Conservation (phyloP, 164 flowering plant genomes). For the Macadamia tetraphylla region DNA sequence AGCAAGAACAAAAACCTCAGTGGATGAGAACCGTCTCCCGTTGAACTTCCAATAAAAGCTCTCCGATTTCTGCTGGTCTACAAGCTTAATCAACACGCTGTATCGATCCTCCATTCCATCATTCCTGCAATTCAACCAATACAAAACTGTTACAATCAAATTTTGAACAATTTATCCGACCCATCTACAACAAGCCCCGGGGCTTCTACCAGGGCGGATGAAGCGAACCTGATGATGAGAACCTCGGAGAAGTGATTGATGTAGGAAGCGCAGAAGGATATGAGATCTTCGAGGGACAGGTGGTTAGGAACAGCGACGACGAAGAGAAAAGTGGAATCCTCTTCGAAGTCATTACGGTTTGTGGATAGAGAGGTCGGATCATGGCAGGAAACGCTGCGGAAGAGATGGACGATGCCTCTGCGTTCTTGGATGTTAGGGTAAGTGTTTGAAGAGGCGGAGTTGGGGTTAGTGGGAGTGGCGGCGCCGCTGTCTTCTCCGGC, state of each 20-base stretch:
- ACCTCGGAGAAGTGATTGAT: conserved; percentile 45
- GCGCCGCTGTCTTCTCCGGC: conserved; percentile 8
- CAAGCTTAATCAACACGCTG: conserved; percentile 58
- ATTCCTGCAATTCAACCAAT: conserved; percentile 39
- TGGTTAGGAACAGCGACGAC: conserved; percentile 82
- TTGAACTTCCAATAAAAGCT: conserved; percentile 49
- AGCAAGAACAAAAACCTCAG: conserved; percentile 42
- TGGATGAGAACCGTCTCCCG: conserved; percentile 57
- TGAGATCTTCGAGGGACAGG: conserved; percentile 55
- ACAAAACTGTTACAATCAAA: background rate
- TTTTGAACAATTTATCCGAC: too few species aligned
- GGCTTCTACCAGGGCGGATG: too few species aligned
- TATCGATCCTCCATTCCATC: conserved; percentile 89
- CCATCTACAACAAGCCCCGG: too few species aligned
- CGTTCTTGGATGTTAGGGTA: conserved; percentile 39
- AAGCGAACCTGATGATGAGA: conserved; percentile 51
- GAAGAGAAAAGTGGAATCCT: conserved; percentile 43
- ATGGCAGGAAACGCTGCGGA: conserved; percentile 41
- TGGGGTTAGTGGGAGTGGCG: background rate
- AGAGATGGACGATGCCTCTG: conserved; percentile 76
- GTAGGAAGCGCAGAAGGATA: conserved; percentile 55
- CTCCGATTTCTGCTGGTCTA: conserved; percentile 48
- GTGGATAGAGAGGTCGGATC: conserved; percentile 22
- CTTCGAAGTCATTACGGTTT: conserved; percentile 20
- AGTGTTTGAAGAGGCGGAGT: conserved; percentile 16